Evolutionary conservation across 371 early-diverging fungal species (phyloP), one percentile per base, ranked within the genome.

Genomic region (Haplosporangium sp.): DNA sequence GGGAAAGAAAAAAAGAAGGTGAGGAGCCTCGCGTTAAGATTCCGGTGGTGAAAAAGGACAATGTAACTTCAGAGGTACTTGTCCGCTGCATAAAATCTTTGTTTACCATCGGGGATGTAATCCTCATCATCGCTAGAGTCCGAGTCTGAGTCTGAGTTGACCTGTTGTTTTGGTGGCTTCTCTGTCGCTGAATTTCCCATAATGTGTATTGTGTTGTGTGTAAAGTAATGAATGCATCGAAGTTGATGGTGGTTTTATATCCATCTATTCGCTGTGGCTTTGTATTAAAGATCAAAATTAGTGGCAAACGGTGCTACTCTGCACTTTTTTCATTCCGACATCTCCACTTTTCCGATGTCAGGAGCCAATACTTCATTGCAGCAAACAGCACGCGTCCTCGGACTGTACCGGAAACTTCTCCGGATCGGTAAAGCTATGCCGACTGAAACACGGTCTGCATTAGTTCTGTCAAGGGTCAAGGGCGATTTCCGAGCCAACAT

Each of bases 391-490:
- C 67, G 62, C 21, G 73, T 65, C 42, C 41, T 68, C n/a, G 45
- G 55, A 16, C 36, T 79, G 1, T 79, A 79, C 45, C 57, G 73
- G 1, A 64, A 64, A 55, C 66, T 79, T 1, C 65, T 79, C 20
- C 54, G 61, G 29, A 79, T 79, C 40, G 80, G 80, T 9, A 79
- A 79, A 40, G 80, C 73, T 36, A 79, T 79, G 80, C 80, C 80
- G 0, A 79, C 80, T 1, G 80, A 79, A 50, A 72, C 73, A 12
- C 73, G 80, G 0, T 73, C 73, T 5, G 20, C 65, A 20, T 69
- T 79, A 5, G 80, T 79, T n/a, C 65, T 79, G 1, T 50, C 73
- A 11, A 64, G 80, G 8, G 80, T 79, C 59, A 67, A 58, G 42
- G 62, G 66, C 5, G 80, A 79, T 12, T 79, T 79, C 38, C 68